Percentiles rank a stretch among this genome's conserved stretches.
phyloP scores from a whole-genome alignment of 305 asterid species.

The Petunia hybrid region DNA sequence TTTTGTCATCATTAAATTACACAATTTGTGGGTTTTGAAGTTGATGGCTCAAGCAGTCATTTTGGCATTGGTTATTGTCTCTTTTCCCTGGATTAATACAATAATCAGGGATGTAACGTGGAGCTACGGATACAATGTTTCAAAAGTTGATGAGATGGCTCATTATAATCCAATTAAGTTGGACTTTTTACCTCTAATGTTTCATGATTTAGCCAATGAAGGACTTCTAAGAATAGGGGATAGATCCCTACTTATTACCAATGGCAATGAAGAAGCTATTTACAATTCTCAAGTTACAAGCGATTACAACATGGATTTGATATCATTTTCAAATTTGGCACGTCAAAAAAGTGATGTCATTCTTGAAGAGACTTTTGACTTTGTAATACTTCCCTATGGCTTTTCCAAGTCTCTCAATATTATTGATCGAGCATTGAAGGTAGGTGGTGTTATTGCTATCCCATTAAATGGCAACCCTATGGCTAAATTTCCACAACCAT shows the following conservation, averaged over 20 bases:
- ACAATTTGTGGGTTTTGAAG: slow-evolving; percentile 36
- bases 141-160: neutral
- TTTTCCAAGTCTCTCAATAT: slow-evolving; percentile 8
- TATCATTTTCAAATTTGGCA: slow-evolving; percentile 27
- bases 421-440: slow-evolving; percentile 36
- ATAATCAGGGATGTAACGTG: slow-evolving; percentile 10
- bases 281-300: neutral
- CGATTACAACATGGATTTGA: slow-evolving; percentile 29
- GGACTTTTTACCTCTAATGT: slow-evolving; percentile 20
- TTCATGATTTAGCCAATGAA: slow-evolving; percentile 44
- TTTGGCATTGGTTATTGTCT: slow-evolving; percentile 40
- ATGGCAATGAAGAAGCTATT: slow-evolving; percentile 17
- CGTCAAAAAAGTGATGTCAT: neutral
- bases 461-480: slow-evolving; percentile 21
- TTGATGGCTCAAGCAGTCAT: slow-evolving; percentile 33
- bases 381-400: slow-evolving; percentile 30
- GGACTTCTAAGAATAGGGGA: slow-evolving; percentile 43
- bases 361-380: slow-evolving; percentile 34
- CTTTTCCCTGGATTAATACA: slow-evolving; percentile 35
- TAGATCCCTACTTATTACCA: slow-evolving; percentile 34
- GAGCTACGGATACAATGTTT: neutral
- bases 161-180: slow-evolving; percentile 16
- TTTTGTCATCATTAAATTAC: slow-evolving; percentile 29
- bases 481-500: slow-evolving; percentile 28
- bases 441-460: slow-evolving; percentile 34